Percentiles rank a stretch among this genome's conserved stretches.
Evolutionary conservation across 805 yeast species (phyloP).

Genomic region (Wickerhamiella vanderwaltii): DNA sequence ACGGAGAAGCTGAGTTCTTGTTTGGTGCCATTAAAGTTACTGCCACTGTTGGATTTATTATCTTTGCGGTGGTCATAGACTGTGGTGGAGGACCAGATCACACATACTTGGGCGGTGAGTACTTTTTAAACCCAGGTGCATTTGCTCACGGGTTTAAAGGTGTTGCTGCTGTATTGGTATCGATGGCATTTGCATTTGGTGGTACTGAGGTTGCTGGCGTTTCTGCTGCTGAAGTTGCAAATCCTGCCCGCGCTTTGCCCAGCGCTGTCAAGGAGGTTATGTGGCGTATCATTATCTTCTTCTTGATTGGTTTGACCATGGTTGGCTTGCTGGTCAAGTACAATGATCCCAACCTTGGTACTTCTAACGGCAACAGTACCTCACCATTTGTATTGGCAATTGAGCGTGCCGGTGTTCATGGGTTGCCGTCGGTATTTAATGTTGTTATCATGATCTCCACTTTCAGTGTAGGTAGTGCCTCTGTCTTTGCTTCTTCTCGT

Average conservation of each 20-base stretch:
- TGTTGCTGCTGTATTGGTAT: constrained; percentile 41
- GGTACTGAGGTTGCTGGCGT: constrained; percentile 66
- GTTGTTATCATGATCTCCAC: constrained; percentile 58
- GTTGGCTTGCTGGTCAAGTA: constrained; percentile 67
- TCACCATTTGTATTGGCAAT: constrained; percentile 68
- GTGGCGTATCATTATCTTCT: constrained; percentile 67
- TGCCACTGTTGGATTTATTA: constrained; percentile 48
- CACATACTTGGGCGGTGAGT: constrained; percentile 62
- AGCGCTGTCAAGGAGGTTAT: constrained; percentile 69
- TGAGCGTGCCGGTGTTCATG: constrained; percentile 50
- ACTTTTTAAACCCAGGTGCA: constrained; percentile 58
- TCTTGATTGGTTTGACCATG: constrained; percentile 44
- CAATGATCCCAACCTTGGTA: constrained; percentile 36
- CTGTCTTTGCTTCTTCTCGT: constrained; percentile 62
- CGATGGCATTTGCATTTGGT: constrained; percentile 55
- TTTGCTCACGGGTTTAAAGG: constrained; percentile 35
- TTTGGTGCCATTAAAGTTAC: constrained; percentile 45
- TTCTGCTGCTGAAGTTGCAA: constrained; percentile 62
- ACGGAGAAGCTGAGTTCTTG: constrained; percentile 55
- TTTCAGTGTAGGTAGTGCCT: constrained; percentile 62
- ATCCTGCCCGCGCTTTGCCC: constrained; percentile 58
- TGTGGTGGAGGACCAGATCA: constrained; percentile 51
- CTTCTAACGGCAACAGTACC: constrained; percentile 46
- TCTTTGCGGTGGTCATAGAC: constrained; percentile 38
- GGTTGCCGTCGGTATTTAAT: constrained; percentile 57